A percentile compares a stretch with the other conserved stretches of the same genome.
phyloP scores from a whole-genome alignment of 2,329 filamentous ascomycete species.

The Cercospora citrullina region DNA sequence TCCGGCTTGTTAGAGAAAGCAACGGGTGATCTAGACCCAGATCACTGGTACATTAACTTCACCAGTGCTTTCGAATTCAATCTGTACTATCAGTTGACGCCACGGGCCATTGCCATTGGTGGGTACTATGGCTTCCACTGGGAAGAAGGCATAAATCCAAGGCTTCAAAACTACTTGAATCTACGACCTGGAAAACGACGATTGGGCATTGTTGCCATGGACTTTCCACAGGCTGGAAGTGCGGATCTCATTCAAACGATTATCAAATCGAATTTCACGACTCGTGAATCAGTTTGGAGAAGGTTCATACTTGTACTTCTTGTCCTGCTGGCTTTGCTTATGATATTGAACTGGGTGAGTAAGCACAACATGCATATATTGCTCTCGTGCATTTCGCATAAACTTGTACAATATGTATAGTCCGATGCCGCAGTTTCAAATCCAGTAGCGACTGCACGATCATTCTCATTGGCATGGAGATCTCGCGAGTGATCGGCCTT shows the following conservation, averaged over 20 bases:
- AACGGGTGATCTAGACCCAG: conserved; percentile 26
- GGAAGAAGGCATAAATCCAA: conserved; percentile 48
- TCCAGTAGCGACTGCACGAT: neutral
- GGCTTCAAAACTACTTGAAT: conserved; percentile 39
- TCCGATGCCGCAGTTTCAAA: neutral
- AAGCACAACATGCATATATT: conserved; percentile 38
- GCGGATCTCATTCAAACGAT: conserved; percentile 45
- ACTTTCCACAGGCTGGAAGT: conserved; percentile 42
- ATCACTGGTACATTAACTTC: conserved; percentile 49
- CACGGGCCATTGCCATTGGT: conserved; percentile 46
- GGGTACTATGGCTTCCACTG: conserved; percentile 46
- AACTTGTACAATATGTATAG: neutral
- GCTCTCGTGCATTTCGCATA: neutral
- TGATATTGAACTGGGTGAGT: conserved; percentile 54
- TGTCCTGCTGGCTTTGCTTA: neutral
- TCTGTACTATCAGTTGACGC: conserved; percentile 38
- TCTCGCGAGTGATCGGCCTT: neutral
- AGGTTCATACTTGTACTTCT: neutral
- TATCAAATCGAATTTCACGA: conserved; percentile 45
- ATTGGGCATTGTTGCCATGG: conserved; percentile 41
- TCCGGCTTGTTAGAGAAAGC: conserved; percentile 43
- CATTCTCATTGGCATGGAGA: neutral
- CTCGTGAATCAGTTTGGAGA: neutral
- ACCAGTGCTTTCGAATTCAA: conserved; percentile 49
- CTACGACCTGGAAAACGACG: conserved; percentile 33